phyloP scores from a whole-genome alignment of 495 filamentous ascomycete species.

The Cenococcum geophilum region DNA sequence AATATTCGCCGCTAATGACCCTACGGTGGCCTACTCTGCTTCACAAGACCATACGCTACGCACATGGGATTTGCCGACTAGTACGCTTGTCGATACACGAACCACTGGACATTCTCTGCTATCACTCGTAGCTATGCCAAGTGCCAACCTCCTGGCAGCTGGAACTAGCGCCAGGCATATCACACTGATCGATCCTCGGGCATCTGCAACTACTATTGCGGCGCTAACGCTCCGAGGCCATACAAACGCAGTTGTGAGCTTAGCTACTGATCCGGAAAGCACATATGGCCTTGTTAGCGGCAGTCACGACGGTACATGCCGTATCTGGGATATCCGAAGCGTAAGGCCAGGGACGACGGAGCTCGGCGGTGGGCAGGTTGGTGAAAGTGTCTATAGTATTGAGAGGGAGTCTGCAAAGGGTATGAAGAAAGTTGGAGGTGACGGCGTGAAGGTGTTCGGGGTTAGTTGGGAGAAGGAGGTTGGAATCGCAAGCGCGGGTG shows the following conservation, averaged over 20 bases:
- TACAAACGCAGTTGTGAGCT: constrained; percentile 67
- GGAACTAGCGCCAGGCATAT: constrained; percentile 83
- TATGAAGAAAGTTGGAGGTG: constrained; percentile 53
- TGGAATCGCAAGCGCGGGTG: constrained; percentile 85
- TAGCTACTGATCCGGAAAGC: constrained; percentile 66
- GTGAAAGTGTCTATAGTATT: constrained; percentile 76
- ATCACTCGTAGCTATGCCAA: constrained; percentile 62
- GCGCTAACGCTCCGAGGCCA: constrained; percentile 88
- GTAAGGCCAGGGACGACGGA: constrained; percentile 38
- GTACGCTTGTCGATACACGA: constrained; percentile 64
- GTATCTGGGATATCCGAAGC: constrained; percentile 81
- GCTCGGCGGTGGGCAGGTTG: constrained; percentile 54
- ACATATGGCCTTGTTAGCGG: constrained; percentile 75
- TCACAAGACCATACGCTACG: constrained; percentile 84
- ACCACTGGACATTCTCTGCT: constrained; percentile 76
- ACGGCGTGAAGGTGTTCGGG: constrained; percentile 84
- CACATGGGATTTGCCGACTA: constrained; percentile 85
- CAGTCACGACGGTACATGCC: constrained; percentile 81
- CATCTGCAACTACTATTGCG: constrained; percentile 60
- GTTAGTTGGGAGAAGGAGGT: constrained; percentile 78
- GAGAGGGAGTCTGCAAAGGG: constrained; percentile 56
- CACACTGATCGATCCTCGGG: constrained; percentile 82
- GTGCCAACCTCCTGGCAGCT: constrained; percentile 67
- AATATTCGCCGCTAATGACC: constrained; percentile 75
- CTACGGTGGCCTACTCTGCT: constrained; percentile 80